Conservation (phyloP, 2,329 filamentous ascomycete species). For the Byssothecium circinans region DNA sequence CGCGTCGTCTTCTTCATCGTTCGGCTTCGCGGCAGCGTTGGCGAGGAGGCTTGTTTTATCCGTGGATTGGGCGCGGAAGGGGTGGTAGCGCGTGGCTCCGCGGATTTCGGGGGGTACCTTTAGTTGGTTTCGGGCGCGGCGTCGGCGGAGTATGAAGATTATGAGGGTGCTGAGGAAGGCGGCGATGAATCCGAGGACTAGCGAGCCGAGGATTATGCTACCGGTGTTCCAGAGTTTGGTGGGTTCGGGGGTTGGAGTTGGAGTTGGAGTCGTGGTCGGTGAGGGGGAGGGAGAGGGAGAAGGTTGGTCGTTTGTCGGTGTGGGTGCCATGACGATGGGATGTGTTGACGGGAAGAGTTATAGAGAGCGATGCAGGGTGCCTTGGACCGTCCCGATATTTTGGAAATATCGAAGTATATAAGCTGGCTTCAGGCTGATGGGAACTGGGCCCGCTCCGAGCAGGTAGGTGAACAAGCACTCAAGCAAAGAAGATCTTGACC, state of each 20-base stretch:
- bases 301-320: constrained; percentile 21
- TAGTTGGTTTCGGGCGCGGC: constrained; percentile 26
- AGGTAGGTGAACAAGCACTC: constrained; percentile 13
- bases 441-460: constrained; percentile 6
- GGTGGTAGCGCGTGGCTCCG: constrained; percentile 17
- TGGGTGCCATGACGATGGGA: constrained; percentile 26
- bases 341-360: background rate
- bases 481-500: constrained; percentile 9
- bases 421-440: background rate
- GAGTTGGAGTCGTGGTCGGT: no score
- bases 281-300: no score
- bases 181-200: constrained; percentile 27
- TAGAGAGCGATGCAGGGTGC: background rate
- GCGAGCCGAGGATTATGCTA: constrained; percentile 29
- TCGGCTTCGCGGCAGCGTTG: constrained; percentile 12
- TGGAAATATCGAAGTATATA: background rate
- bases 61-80: constrained; percentile 19
- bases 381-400: background rate
- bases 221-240: constrained; percentile 25
- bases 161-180: constrained; percentile 22
- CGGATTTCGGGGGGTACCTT: constrained; percentile 24
- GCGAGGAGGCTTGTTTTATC: constrained; percentile 30
- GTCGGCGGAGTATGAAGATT: constrained; percentile 24
- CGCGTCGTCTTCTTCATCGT: constrained; percentile 21
- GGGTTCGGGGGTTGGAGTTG: background rate